A percentile compares a stretch with the other conserved stretches of the same genome.
Conservation (phyloP, 2,329 filamentous ascomycete genomes). For the Lachnellula suecica region DNA sequence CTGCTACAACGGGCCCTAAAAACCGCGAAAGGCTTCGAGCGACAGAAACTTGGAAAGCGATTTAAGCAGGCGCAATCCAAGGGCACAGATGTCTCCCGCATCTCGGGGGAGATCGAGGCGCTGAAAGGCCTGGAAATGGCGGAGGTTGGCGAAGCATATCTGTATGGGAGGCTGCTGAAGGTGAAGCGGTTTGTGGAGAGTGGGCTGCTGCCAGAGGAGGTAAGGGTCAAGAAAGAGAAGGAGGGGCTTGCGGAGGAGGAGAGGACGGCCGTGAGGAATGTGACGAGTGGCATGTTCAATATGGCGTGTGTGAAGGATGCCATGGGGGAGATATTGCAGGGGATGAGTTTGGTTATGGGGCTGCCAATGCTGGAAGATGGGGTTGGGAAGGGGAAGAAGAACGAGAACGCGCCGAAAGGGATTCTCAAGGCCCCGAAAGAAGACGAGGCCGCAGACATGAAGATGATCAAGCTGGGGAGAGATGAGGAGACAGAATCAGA, state of each 20-base stretch:
- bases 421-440: neutral
- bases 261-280: constrained; percentile 43
- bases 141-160: constrained; percentile 43
- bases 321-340: constrained; percentile 37
- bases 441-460: constrained; percentile 4
- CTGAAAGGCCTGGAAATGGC: constrained; percentile 49
- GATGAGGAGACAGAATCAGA: neutral
- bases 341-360: constrained; percentile 30
- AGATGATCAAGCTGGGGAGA: neutral
- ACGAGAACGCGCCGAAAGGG: constrained; percentile 15
- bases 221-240: constrained; percentile 31
- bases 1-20: constrained; percentile 68
- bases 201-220: constrained; percentile 40
- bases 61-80: constrained; percentile 49
- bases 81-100: constrained; percentile 52
- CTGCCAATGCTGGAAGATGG: constrained; percentile 25
- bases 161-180: constrained; percentile 49
- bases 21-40: constrained; percentile 72
- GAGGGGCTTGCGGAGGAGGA: constrained; percentile 24
- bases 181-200: constrained; percentile 48
- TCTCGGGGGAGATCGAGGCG: constrained; percentile 59
- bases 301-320: constrained; percentile 50
- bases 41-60: constrained; percentile 68
- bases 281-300: constrained; percentile 53
- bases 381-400: constrained; percentile 15